Evolutionary conservation across 148 eudicot genomes (phyloP).

Genomic region (Bassia scoparia): DNA sequence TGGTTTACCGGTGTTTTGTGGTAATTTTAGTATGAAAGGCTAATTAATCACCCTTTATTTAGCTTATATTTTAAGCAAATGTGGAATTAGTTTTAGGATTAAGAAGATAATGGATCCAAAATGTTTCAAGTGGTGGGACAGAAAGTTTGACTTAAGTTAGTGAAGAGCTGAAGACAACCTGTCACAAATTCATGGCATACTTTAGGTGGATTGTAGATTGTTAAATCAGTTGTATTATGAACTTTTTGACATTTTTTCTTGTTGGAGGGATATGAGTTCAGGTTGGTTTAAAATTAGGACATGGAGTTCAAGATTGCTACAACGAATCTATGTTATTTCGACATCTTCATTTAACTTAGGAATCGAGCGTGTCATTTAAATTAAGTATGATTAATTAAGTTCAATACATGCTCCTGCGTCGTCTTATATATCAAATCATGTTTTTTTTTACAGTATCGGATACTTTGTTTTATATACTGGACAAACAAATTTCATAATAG

Average conservation of each 20-base stretch:
- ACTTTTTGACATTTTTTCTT: no score
- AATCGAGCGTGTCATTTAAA: no score
- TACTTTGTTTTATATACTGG: slow-evolving; percentile 74
- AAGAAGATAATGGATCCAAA: neutral
- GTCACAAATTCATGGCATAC: slow-evolving; percentile 5
- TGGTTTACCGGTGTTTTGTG: no score
- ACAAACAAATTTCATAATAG: slow-evolving; percentile 64
- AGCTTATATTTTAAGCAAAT: no score
- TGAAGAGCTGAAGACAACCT: neutral
- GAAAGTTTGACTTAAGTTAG: neutral
- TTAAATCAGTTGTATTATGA: no score
- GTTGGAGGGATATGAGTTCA: no score
- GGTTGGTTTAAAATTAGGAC: no score
- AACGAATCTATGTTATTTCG: no score
- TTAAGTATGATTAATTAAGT: neutral
- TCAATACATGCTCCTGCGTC: neutral
- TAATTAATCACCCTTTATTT: no score
- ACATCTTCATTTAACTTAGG: no score
- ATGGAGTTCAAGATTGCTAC: no score
- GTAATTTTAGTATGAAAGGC: no score
- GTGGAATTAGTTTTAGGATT: neutral
- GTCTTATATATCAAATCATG: slow-evolving; percentile 15
- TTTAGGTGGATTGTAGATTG: slow-evolving; percentile 7
- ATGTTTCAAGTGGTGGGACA: slow-evolving; percentile 4
- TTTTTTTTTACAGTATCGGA: slow-evolving; percentile 58